These are phyloP conservation scores for Geotrichum citri-aurantii DNA, from an alignment of 1,139 yeast genomes.

Conservation along the genomic window DNA sequence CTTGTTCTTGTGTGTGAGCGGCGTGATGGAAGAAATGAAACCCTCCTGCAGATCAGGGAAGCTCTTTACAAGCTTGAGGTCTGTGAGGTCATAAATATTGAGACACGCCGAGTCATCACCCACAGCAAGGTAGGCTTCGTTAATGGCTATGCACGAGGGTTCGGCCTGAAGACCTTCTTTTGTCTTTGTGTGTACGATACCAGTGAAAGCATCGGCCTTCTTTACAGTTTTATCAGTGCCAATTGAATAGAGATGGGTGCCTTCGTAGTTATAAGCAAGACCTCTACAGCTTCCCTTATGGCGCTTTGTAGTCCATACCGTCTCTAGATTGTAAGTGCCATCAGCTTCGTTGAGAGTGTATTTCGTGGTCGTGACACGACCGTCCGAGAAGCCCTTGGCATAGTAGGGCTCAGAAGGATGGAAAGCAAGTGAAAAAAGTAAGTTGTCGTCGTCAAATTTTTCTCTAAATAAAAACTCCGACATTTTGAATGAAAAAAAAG, in stretches of 20 bases:
- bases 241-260: constrained; percentile 48
- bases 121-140: constrained; percentile 59
- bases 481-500: neutral
- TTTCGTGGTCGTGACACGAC: constrained; percentile 49
- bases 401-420: constrained; percentile 69
- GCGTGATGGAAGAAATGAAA: constrained; percentile 57
- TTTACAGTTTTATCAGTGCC: constrained; percentile 81
- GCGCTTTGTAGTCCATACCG: constrained; percentile 76
- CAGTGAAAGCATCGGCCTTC: constrained; percentile 65
- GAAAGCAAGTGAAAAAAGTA: constrained; percentile 70
- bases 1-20: constrained; percentile 53
- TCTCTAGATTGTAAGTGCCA: constrained; percentile 27
- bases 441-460: constrained; percentile 34
- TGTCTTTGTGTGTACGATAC: constrained; percentile 63
- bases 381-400: constrained; percentile 72
- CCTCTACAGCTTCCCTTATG: constrained; percentile 88
- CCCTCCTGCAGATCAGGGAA: constrained; percentile 58
- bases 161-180: constrained; percentile 41
- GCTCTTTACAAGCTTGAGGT: constrained; percentile 37
- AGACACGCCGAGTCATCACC: constrained; percentile 80
- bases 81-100: constrained; percentile 54
- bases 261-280: constrained; percentile 59
- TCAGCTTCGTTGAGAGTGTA: constrained; percentile 34
- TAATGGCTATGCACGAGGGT: constrained; percentile 55
- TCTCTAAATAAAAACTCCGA: constrained; percentile 23